Evolutionary conservation across 257 asterid species (phyloP).

Genomic region (Solanum infundibuliforme): DNA sequence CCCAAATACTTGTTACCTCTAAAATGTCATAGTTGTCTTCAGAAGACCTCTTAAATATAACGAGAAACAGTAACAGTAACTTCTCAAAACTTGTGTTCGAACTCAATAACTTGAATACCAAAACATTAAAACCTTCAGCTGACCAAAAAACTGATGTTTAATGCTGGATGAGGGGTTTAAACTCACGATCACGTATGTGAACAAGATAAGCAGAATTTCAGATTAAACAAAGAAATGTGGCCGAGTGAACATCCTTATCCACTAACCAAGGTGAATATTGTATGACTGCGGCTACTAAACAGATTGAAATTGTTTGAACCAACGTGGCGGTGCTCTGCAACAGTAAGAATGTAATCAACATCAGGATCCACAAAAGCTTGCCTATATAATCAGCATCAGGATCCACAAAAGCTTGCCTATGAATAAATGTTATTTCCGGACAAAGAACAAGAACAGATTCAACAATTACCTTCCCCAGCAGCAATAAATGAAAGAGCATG

Average conservation of each 20-base stretch:
- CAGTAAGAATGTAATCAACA: slow-evolving; percentile 12
- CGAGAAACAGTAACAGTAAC: not conserved
- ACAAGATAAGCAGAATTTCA: not conserved
- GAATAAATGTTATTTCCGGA: not conserved
- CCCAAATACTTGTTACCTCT: not conserved
- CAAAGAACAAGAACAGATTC: slow-evolving; percentile 4
- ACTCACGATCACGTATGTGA: not conserved
- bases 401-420: not conserved
- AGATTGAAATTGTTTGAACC: slow-evolving; percentile 97
- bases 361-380: not conserved
- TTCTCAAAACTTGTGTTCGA: not conserved
- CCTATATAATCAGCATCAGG: not conserved
- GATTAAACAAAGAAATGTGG: not conserved
- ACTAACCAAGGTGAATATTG: slow-evolving; percentile 92
- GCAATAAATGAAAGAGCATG: slow-evolving; percentile 99
- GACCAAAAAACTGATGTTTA: not conserved
- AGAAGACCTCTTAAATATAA: not conserved
- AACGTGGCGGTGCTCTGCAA: slow-evolving; percentile 98
- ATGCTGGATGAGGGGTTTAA: not conserved
- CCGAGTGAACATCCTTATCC: not conserved
- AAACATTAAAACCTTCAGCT: not conserved
- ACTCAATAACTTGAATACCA: not conserved
- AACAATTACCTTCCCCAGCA: slow-evolving; percentile 85
- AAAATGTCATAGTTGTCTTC: not conserved
- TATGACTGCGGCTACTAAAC: slow-evolving; percentile 99